Conservation (phyloP, 306 rosid species). For the Dryas octopetala region DNA sequence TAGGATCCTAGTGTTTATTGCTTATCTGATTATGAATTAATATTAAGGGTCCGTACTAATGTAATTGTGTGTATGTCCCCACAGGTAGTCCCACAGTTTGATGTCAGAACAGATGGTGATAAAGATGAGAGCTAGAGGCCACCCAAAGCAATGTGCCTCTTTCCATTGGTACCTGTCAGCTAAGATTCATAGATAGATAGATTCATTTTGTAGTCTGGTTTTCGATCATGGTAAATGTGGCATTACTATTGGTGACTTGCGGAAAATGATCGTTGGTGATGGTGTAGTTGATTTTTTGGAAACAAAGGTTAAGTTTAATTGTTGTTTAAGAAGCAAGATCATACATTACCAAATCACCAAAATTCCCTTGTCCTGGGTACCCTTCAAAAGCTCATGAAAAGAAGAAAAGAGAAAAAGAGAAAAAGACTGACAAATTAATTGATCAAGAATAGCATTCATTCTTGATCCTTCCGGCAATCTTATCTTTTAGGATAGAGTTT, state of each 20-base stretch:
- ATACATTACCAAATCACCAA: too few relatives aligned
- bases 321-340: not conserved
- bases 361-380: not conserved
- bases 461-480: conserved; percentile 17
- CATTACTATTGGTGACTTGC: too few relatives aligned
- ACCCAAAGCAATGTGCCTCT: not conserved
- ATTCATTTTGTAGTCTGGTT: too few relatives aligned
- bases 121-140: conserved; percentile 24
- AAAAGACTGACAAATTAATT: not conserved
- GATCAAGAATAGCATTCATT: conserved; percentile 4
- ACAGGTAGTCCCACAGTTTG: conserved; percentile 79
- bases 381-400: not conserved
- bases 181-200: too few relatives aligned
- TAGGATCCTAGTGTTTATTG: too few relatives aligned
- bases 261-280: too few relatives aligned
- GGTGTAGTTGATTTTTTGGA: too few relatives aligned
- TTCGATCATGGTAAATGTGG: too few relatives aligned
- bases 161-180: too few relatives aligned
- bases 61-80: conserved; percentile 4
- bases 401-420: not conserved
- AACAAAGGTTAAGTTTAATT: not conserved
- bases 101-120: conserved; percentile 29
- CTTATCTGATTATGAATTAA: too few relatives aligned
- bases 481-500: conserved; percentile 14
- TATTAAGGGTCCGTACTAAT: too few relatives aligned